phyloP scores from a whole-genome alignment of 1,284 basidiomycete species.

The Microbotryum intermedium region DNA sequence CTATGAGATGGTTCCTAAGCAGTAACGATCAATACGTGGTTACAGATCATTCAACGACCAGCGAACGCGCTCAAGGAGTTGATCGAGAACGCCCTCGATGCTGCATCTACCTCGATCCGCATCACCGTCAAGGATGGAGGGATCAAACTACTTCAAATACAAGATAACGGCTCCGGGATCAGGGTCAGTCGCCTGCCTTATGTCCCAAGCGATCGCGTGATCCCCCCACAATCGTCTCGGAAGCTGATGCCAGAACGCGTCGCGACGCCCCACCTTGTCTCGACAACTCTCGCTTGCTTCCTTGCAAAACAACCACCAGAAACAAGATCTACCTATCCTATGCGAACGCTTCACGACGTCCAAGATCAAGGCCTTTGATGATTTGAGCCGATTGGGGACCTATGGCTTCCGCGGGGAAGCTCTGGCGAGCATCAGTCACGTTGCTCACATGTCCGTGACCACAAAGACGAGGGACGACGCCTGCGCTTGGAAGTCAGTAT shows the following conservation, averaged over 20 bases:
- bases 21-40: neutral
- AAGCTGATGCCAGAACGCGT: neutral
- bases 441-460: slow-evolving; percentile 75
- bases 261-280: neutral
- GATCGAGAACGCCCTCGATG: slow-evolving; percentile 90
- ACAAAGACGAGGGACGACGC: slow-evolving; percentile 72
- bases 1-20: neutral
- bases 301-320: slow-evolving; percentile 37
- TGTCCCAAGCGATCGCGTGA: too few relatives aligned
- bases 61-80: slow-evolving; percentile 95
- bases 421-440: slow-evolving; percentile 90
- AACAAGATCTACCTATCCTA: slow-evolving; percentile 73
- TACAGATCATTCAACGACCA: slow-evolving; percentile 89
- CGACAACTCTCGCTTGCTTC: neutral
- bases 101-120: slow-evolving; percentile 76
- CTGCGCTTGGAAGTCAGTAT: slow-evolving; percentile 79
- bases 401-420: slow-evolving; percentile 98
- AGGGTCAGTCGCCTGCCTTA: slow-evolving; percentile 49
- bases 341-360: slow-evolving; percentile 95
- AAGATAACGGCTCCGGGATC: slow-evolving; percentile 94
- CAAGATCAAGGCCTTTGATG: slow-evolving; percentile 78
- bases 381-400: slow-evolving; percentile 74
- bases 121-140: slow-evolving; percentile 92
- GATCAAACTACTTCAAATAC: slow-evolving; percentile 87
- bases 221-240: neutral